These are phyloP conservation scores for Warburgia ugandensis DNA, from an alignment of 164 flowering plant species.

Conservation along the genomic window DNA sequence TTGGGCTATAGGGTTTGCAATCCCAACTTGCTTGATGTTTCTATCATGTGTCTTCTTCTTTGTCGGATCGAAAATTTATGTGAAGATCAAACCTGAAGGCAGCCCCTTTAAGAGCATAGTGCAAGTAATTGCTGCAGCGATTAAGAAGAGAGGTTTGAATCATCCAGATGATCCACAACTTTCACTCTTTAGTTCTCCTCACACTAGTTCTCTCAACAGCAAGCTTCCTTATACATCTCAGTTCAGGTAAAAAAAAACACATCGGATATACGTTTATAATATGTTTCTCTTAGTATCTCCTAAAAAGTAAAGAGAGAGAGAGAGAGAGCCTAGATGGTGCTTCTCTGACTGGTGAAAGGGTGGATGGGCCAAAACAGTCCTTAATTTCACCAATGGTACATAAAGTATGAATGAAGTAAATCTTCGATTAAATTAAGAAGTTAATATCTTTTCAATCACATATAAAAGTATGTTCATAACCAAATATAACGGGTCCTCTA, in stretches of 20 bases:
- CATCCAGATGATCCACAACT: slow-evolving; percentile 29
- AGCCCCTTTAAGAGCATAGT: slow-evolving; percentile 50
- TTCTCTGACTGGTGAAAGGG: no score
- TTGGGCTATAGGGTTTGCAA: slow-evolving; percentile 68
- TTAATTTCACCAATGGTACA: no score
- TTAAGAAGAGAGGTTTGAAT: slow-evolving; percentile 44
- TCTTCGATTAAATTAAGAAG: no score
- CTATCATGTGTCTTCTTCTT: slow-evolving; percentile 49
- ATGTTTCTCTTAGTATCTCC: no score
- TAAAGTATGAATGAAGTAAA: no score
- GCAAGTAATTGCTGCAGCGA: slow-evolving; percentile 55
- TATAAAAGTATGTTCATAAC: no score
- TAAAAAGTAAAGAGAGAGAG: no score
- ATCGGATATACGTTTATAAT: no score
- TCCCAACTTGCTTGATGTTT: slow-evolving; percentile 63
- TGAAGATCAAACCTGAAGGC: slow-evolving; percentile 61
- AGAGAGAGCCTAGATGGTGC: no score
- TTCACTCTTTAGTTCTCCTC: slow-evolving; percentile 35
- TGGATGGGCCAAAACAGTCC: no score
- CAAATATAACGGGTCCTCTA: no score
- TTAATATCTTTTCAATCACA: no score
- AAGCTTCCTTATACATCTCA: slow-evolving; percentile 56
- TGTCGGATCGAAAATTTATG: slow-evolving; percentile 51
- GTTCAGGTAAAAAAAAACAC: slow-evolving; percentile 52
- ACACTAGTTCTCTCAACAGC: slow-evolving; percentile 39